Base-by-base conservation (phyloP, 345 rosid species). In the Brassica juncea region DNA sequence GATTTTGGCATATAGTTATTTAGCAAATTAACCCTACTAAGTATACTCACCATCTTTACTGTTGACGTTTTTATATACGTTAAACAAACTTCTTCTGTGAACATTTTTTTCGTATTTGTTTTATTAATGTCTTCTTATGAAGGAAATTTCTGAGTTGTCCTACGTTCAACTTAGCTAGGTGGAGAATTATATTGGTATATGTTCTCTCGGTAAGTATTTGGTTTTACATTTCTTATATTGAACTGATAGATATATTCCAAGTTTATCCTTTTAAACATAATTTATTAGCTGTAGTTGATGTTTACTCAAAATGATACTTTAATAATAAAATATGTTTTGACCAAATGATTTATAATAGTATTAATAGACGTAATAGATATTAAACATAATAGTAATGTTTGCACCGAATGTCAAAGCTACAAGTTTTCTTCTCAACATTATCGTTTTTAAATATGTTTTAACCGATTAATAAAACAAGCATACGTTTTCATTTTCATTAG, bases 401-500 rank as follows among this genome's bases (percentile, higher is more conserved):
- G 71, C 44, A 75, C 72, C 44, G 67, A 28, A 68, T 68, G 68
- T 68, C 66, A 57, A 67, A 66, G 66, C 65, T 34, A 8, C 12
- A 47, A 52, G 5, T 65, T 55, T 32, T 65, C 23, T 75, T 66
- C 10, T 57, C 39, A 57, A 15, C 66, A 57, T 25, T 37, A 67
- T 58, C 57, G 65, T 54, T 66, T 32, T 34, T n/a, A 32, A 70
- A 52, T 14, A 3, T 65, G 65, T 54, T 65, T 32, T 63, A 60
- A 5, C 4, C 4, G 35, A 14, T 31, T 21, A 4, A 23, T 21
- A 21, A 9, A 68, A 28, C 14, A 49, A 30, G 12, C 14, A 6
- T 16, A 62, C 49, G 66, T 35, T 58, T 39, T 34, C 39, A 6
- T 23, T 23, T 16, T 21, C 1, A 12, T 34, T 34, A 5, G 37